Evolutionary conservation across 148 eudicot species (phyloP).

Genomic region (Polygonum aviculare): DNA sequence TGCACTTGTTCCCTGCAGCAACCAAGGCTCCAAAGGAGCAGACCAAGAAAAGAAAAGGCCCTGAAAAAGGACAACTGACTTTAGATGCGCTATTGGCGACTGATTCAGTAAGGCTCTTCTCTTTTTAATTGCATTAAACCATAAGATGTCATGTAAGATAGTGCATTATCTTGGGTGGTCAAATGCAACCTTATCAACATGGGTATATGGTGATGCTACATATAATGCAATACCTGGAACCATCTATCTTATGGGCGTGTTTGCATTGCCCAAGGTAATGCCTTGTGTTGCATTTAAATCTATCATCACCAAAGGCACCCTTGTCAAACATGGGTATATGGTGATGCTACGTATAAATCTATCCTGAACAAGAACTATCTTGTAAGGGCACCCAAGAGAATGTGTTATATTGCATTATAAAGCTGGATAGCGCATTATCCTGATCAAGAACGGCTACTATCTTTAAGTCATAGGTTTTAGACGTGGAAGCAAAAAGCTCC

Average conservation of each 20-base stretch:
- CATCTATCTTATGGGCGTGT: too few relatives aligned
- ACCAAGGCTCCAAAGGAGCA: neutral
- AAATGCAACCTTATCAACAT: neutral
- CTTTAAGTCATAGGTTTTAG: neutral
- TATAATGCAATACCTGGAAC: neutral
- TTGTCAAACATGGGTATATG: neutral
- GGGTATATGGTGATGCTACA: neutral
- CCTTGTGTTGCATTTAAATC: too few relatives aligned
- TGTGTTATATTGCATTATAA: too few relatives aligned
- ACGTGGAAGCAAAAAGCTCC: neutral
- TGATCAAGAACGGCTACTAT: neutral
- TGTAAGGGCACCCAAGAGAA: neutral
- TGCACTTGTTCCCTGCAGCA: neutral
- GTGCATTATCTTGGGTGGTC: too few relatives aligned
- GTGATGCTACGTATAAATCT: neutral
- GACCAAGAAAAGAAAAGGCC: slow-evolving; percentile 3
- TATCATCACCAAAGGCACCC: too few relatives aligned
- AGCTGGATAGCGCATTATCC: neutral
- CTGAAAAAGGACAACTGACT: neutral
- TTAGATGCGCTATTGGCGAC: neutral
- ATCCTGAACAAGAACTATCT: neutral
- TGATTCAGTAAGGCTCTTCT: neutral
- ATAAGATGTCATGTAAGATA: too few relatives aligned
- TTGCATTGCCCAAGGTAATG: too few relatives aligned
- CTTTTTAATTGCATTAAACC: too few relatives aligned